phyloP scores from a whole-genome alignment of 2,329 filamentous ascomycete species.

The Atkinsonella texensis region DNA sequence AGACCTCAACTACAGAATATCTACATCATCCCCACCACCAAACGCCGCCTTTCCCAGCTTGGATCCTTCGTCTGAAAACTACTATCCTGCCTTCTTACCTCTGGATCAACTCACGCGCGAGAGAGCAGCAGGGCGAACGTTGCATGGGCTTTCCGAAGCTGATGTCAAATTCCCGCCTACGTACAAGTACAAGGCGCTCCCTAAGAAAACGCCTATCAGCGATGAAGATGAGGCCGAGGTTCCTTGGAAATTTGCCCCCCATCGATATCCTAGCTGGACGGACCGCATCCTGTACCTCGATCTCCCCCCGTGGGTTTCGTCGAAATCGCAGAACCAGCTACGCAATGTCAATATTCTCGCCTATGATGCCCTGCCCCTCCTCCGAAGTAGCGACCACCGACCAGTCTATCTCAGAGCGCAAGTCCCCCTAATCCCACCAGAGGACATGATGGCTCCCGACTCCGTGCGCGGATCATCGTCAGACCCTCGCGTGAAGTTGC shows the following conservation, averaged over 20 bases:
- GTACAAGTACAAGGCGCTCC: conserved; percentile 65
- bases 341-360: conserved; percentile 38
- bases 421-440: conserved; percentile 45
- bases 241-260: conserved; percentile 62
- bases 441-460: conserved; percentile 26
- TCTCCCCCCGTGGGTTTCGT: conserved; percentile 38
- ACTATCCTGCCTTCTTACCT: conserved; percentile 56
- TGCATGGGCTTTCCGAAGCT: conserved; percentile 69
- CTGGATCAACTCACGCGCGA: conserved; percentile 74
- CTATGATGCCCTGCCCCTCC: conserved; percentile 67
- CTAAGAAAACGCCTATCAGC: conserved; percentile 8
- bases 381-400: conserved; percentile 79
- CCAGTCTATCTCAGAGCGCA: conserved; percentile 62
- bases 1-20: conserved; percentile 91
- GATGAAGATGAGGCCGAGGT: conserved; percentile 21
- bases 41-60: conserved; percentile 51
- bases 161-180: conserved; percentile 75
- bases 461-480: conserved; percentile 4
- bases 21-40: conserved; percentile 48
- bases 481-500: conserved; percentile 34
- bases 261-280: conserved; percentile 88
- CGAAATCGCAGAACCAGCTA: conserved; percentile 15
- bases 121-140: conserved; percentile 51
- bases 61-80: conserved; percentile 40
- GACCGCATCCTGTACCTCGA: conserved; percentile 77